These are phyloP conservation scores for Nakazawaea wyomingensis DNA, from an alignment of 805 yeast genomes.

Conservation along the genomic window DNA sequence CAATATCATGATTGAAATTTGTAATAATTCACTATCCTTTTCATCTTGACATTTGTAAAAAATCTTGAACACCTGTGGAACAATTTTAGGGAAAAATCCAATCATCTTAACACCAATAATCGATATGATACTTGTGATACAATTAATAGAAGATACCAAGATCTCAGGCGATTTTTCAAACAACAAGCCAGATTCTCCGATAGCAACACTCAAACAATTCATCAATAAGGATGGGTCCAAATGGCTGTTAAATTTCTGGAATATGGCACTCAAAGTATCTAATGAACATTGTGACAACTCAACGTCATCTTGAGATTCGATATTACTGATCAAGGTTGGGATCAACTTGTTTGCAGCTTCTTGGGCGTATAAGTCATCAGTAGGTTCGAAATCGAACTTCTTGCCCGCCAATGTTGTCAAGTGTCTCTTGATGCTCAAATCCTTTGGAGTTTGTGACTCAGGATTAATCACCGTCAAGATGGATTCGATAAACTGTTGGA, in stretches of 20 bases:
- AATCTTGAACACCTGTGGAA: constrained; percentile 65
- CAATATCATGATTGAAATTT: constrained; percentile 65
- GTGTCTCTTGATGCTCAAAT: constrained; percentile 50
- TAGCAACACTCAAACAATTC: constrained; percentile 43
- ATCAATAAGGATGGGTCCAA: constrained; percentile 43
- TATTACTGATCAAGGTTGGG: constrained; percentile 40
- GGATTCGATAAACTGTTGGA: constrained; percentile 64
- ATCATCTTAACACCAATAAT: constrained; percentile 81
- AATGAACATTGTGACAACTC: constrained; percentile 64
- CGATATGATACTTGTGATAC: constrained; percentile 63
- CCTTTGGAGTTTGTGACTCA: constrained; percentile 24
- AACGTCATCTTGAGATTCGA: constrained; percentile 29
- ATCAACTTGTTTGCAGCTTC: constrained; percentile 49
- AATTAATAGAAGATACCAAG: constrained; percentile 66
- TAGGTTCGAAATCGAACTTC: constrained; percentile 66
- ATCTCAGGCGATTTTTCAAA: constrained; percentile 48
- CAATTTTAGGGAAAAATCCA: constrained; percentile 78
- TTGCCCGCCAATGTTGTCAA: constrained; percentile 56
- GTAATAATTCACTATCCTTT: constrained; percentile 31
- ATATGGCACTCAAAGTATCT: constrained; percentile 59
- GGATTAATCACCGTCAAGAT: constrained; percentile 35
- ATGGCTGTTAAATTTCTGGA: constrained; percentile 55
- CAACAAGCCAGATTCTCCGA: constrained; percentile 50
- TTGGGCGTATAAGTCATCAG: constrained; percentile 41
- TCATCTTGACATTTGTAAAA: constrained; percentile 38